Conservation (phyloP, 192 early-diverging fungal genomes). For the Podila clonocystis region DNA sequence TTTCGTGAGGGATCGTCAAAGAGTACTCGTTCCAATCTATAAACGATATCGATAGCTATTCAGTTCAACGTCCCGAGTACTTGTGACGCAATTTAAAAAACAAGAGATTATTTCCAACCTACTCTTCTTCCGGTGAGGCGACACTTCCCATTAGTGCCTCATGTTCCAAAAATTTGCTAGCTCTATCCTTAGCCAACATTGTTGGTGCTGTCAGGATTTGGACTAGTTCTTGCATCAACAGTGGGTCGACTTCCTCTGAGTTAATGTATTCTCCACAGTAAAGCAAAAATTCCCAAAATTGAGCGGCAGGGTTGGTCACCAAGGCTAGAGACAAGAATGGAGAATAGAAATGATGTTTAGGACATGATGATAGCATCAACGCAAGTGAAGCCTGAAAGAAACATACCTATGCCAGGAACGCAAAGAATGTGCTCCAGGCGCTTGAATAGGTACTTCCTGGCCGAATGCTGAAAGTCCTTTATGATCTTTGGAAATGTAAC, state of each 20-base stretch:
- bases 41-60: background rate
- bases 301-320: slow-evolving; percentile 15
- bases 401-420: slow-evolving; percentile 29
- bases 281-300: slow-evolving; percentile 27
- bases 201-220: background rate
- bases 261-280: slow-evolving; percentile 3
- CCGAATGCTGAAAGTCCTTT: background rate
- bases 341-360: background rate
- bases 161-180: background rate
- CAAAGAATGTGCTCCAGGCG: slow-evolving; percentile 4
- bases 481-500: slow-evolving; percentile 21
- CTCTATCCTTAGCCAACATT: background rate
- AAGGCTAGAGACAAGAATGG: slow-evolving; percentile 6
- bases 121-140: background rate
- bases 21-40: slow-evolving; percentile 9
- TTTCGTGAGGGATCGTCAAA: slow-evolving; percentile 5
- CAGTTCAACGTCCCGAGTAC: background rate
- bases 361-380: background rate
- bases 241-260: background rate
- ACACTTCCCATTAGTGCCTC: background rate
- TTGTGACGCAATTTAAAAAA: background rate
- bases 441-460: background rate
- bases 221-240: background rate
- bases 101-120: background rate
- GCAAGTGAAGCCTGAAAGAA: too few relatives aligned